A percentile compares a stretch with the other conserved stretches of the same genome.
These are phyloP conservation scores for Bipolaris gigantea DNA, from an alignment of 2,329 filamentous ascomycete genomes.

Conservation along the genomic window DNA sequence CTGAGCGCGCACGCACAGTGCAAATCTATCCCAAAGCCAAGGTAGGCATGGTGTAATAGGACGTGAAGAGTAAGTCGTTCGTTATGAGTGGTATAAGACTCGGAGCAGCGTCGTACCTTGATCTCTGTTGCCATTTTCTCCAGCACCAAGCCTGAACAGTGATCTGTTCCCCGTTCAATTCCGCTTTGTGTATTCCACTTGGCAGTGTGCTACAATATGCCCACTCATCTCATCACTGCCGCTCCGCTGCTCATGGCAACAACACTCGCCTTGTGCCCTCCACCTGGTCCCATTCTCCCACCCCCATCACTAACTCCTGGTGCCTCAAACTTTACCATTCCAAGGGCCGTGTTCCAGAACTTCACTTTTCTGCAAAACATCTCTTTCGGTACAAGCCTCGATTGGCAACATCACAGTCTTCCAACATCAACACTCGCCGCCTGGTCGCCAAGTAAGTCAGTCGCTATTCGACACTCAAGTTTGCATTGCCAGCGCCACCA, in stretches of 20 bases:
- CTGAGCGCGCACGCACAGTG: not conserved
- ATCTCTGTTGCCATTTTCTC: not conserved
- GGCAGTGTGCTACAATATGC: not conserved
- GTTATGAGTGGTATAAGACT: not conserved
- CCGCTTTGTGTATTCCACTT: not conserved
- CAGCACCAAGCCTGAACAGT: not conserved
- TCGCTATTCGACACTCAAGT: slow-evolving; percentile 21
- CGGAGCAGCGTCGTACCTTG: not conserved
- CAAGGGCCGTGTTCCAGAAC: slow-evolving; percentile 6
- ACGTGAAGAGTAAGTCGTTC: not conserved
- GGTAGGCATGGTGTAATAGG: not conserved
- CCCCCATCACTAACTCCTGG: slow-evolving; percentile 13
- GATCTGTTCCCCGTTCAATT: not conserved
- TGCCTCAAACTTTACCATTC: slow-evolving; percentile 6
- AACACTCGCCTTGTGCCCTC: slow-evolving; percentile 20
- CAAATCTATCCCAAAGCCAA: not conserved
- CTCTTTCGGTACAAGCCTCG: slow-evolving; percentile 28
- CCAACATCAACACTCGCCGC: slow-evolving; percentile 19
- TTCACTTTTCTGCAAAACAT: slow-evolving; percentile 17
- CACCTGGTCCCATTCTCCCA: slow-evolving; percentile 28
- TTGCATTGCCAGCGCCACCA: slow-evolving; percentile 31
- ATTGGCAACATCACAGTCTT: slow-evolving; percentile 23
- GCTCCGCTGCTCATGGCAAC: not conserved
- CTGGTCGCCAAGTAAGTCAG: slow-evolving; percentile 14
- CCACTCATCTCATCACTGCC: not conserved